phyloP scores from a whole-genome alignment of 148 eudicot genomes.

The Silene latifolia region DNA sequence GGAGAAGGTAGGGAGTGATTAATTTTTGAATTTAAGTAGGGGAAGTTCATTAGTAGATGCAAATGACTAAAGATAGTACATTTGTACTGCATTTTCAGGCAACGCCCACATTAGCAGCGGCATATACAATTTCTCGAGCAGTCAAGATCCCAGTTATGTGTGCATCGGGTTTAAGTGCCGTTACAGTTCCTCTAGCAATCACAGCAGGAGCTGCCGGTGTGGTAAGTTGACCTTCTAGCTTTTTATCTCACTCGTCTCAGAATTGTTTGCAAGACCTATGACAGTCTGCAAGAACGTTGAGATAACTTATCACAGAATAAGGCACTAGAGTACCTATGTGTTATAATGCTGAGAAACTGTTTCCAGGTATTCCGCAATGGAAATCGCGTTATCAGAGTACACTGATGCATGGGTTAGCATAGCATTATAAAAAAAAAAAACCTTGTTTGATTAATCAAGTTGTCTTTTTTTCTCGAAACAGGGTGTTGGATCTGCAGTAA shows the following conservation, averaged over 20 bases:
- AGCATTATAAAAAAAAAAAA: neutral
- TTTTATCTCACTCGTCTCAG: neutral
- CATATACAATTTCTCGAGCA: constrained; percentile 82
- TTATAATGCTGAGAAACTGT: no score
- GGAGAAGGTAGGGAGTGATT: constrained; percentile 55
- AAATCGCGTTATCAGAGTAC: no score
- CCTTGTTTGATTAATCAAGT: no score
- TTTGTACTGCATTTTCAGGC: constrained; percentile 45
- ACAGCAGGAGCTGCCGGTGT: constrained; percentile 95
- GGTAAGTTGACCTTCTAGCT: constrained; percentile 35
- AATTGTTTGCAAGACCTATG: no score
- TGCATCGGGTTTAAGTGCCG: constrained; percentile 79
- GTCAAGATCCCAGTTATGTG: constrained; percentile 85
- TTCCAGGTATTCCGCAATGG: no score
- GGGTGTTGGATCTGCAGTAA: constrained; percentile 91
- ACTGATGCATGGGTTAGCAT: no score
- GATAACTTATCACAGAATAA: no score
- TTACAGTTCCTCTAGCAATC: constrained; percentile 86
- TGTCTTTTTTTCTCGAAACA: constrained; percentile 15
- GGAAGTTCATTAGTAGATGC: neutral
- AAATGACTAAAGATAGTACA: neutral
- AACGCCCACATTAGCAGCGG: constrained; percentile 83
- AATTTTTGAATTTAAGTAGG: neutral
- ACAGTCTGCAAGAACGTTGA: neutral
- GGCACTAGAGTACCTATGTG: no score